These are phyloP conservation scores for Penicillium sp. DNA, from an alignment of 2,329 filamentous ascomycete species.

Conservation along the genomic window DNA sequence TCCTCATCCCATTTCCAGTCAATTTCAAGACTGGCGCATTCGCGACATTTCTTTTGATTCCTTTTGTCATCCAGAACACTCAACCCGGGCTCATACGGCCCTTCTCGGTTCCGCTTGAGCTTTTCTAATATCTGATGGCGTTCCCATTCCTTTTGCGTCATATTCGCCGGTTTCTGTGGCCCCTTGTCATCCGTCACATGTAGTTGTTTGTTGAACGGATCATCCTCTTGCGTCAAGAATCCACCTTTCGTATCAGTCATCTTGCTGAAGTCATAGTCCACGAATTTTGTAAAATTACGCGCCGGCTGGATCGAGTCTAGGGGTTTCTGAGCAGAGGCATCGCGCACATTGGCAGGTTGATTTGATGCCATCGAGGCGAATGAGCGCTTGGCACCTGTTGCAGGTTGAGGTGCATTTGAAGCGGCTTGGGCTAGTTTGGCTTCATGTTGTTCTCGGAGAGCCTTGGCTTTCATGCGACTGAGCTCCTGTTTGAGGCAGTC, in stretches of 20 bases:
- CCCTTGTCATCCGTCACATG: conserved; percentile 54
- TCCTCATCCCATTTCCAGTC: conserved; percentile 94
- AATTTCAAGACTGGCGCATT: conserved; percentile 82
- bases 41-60: conserved; percentile 73
- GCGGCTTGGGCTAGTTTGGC: conserved; percentile 54
- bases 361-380: conserved; percentile 62
- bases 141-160: conserved; percentile 93
- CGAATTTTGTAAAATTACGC: conserved; percentile 87
- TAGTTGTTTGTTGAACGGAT: conserved; percentile 82
- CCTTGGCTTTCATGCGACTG: conserved; percentile 84
- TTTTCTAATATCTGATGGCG: conserved; percentile 72
- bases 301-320: conserved; percentile 67
- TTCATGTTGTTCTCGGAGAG: conserved; percentile 72
- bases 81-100: conserved; percentile 87
- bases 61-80: conserved; percentile 67
- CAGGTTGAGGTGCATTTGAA: conserved; percentile 43
- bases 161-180: conserved; percentile 75
- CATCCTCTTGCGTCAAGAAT: conserved; percentile 86
- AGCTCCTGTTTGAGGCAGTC: conserved; percentile 65
- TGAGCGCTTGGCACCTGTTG: conserved; percentile 71
- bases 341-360: conserved; percentile 64
- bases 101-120: conserved; percentile 71
- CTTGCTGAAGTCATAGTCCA: conserved; percentile 96
- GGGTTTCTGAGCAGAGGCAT: conserved; percentile 56
- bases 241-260: conserved; percentile 98